Evolutionary conservation across 495 filamentous ascomycete genomes (phyloP).

Genomic region (Penicillium riverlandense): DNA sequence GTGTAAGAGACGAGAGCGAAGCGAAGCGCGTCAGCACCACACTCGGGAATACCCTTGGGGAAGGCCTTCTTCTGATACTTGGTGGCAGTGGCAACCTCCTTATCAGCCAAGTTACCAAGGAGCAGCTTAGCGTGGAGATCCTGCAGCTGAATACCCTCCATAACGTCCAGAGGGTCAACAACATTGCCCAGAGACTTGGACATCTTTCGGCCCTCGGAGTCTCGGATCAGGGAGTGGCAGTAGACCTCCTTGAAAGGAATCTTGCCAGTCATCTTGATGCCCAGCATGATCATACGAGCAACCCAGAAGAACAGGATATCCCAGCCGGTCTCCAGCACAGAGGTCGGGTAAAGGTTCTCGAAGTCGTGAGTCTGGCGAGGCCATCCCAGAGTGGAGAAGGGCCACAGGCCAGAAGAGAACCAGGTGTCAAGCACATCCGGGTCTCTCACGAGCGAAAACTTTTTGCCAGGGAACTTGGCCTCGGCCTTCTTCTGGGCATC

Average conservation of each 20-base stretch:
- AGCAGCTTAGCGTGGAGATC: conserved; percentile 62
- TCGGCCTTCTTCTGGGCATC: conserved; percentile 59
- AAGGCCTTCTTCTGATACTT: conserved; percentile 77
- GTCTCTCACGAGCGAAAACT: conserved; percentile 59
- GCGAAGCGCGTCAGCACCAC: conserved; percentile 76
- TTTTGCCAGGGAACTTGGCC: conserved; percentile 60
- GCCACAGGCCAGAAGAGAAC: conserved; percentile 79
- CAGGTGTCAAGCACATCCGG: conserved; percentile 76
- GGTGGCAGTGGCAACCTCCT: conserved; percentile 63
- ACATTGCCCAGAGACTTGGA: conserved; percentile 80
- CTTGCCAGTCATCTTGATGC: conserved; percentile 67
- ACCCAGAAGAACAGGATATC: conserved; percentile 88
- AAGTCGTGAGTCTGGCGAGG: conserved; percentile 60
- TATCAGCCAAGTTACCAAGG: conserved; percentile 64
- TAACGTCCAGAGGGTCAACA: conserved; percentile 75
- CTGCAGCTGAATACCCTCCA: conserved; percentile 63
- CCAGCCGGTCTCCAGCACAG: conserved; percentile 74
- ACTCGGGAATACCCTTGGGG: conserved; percentile 77
- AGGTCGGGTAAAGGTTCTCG: conserved; percentile 66
- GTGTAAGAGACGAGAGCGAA: conserved; percentile 79
- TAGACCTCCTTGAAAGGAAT: conserved; percentile 74
- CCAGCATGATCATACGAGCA: conserved; percentile 75
- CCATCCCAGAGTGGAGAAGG: conserved; percentile 78
- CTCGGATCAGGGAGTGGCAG: conserved; percentile 69
- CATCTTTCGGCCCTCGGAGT: conserved; percentile 78